Evolutionary conservation across 2,329 filamentous ascomycete genomes (phyloP).

Genomic region (Trichoderma koningii): DNA sequence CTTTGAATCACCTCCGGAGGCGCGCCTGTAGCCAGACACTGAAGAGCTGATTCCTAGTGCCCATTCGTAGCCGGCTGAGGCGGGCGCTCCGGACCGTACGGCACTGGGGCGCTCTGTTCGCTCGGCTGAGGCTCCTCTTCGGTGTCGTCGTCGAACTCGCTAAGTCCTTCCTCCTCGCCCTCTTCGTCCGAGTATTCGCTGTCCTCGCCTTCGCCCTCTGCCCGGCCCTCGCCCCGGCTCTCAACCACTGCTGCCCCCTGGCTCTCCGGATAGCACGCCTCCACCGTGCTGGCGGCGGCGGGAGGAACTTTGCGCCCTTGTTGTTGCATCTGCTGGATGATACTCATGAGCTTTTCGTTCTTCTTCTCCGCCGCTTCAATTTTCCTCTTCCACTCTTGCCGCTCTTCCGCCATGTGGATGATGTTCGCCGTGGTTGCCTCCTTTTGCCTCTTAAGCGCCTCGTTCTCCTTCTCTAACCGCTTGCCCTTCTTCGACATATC

Average conservation of each 20-base stretch:
- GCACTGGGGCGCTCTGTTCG: conserved; percentile 42
- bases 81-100: conserved; percentile 53
- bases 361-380: conserved; percentile 60
- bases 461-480: conserved; percentile 93
- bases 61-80: conserved; percentile 50
- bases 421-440: conserved; percentile 94
- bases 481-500: conserved; percentile 99
- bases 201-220: conserved; percentile 57
- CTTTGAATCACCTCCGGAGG: not conserved
- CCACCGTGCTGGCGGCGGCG: conserved; percentile 60
- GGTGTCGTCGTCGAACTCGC: conserved; percentile 65
- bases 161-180: conserved; percentile 62
- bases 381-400: conserved; percentile 79
- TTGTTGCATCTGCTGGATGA: conserved; percentile 95
- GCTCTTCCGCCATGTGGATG: conserved; percentile 94
- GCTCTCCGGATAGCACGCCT: conserved; percentile 59
- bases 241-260: conserved; percentile 47
- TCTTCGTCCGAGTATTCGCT: conserved; percentile 67
- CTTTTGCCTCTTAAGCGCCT: conserved; percentile 86
- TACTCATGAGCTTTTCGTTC: conserved; percentile 87
- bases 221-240: conserved; percentile 36
- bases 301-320: conserved; percentile 79
- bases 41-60: conserved; percentile 41
- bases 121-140: conserved; percentile 51
- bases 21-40: conserved; percentile 14